These are phyloP conservation scores for Adansonia gregorii DNA, from an alignment of 441 rosid genomes.

Conservation along the genomic window DNA sequence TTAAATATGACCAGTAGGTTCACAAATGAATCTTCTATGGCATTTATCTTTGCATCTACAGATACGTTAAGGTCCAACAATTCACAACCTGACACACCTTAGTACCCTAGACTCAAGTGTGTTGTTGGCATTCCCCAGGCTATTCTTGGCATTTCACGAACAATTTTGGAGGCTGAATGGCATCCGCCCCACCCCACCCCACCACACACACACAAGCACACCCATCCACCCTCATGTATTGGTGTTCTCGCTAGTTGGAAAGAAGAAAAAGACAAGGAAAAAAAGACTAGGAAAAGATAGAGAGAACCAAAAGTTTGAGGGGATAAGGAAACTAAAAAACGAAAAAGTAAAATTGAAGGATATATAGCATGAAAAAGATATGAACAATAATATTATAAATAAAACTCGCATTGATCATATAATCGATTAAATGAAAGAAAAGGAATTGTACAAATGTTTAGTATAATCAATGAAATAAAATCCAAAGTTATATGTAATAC, in stretches of 20 bases:
- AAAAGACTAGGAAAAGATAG: background rate
- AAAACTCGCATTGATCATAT: background rate
- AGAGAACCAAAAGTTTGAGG: background rate
- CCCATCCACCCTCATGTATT: background rate
- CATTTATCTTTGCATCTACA: background rate
- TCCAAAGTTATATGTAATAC: background rate
- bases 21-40: conserved; percentile 13
- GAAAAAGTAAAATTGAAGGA: background rate
- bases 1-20: background rate
- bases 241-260: background rate
- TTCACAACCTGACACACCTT: background rate
- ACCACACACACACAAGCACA: background rate
- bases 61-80: background rate
- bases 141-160: background rate
- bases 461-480: background rate
- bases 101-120: background rate
- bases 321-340: background rate
- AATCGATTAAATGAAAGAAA: background rate
- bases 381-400: background rate
- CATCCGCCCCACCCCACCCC: background rate
- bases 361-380: background rate
- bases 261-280: background rate
- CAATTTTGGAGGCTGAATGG: background rate
- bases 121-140: background rate
- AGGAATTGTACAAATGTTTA: background rate